Conservation (phyloP, 768 basidiomycete species). For the Mycena belliarum region DNA sequence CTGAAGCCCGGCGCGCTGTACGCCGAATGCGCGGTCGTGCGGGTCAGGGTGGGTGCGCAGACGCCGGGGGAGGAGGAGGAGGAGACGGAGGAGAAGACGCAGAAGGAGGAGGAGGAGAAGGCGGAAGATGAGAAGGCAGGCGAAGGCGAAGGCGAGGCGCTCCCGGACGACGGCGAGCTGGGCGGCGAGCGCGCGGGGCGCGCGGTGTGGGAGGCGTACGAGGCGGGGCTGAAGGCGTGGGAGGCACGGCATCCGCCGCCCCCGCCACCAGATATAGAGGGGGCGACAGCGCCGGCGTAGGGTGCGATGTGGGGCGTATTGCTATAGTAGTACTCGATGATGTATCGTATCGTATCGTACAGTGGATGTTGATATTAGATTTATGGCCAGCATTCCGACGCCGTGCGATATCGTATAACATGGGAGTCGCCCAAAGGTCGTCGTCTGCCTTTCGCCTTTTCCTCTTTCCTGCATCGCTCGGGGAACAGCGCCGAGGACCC, state of each 20-base stretch:
- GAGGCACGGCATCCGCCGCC: constrained; percentile 43
- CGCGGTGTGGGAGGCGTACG: constrained; percentile 77
- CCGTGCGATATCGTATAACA: no score
- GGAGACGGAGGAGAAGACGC: no score
- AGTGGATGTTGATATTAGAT: no score
- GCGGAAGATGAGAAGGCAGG: constrained; percentile 20
- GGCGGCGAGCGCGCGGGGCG: constrained; percentile 71
- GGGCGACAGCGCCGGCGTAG: no score
- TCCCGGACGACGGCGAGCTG: constrained; percentile 66
- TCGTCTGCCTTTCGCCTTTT: no score
- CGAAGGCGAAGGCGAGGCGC: constrained; percentile 31
- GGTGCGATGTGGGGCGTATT: no score
- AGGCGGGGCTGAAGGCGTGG: constrained; percentile 67
- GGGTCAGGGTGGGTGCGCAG: background rate
- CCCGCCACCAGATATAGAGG: background rate
- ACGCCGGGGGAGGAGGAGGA: background rate
- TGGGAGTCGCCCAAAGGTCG: no score
- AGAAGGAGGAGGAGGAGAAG: constrained; percentile 4
- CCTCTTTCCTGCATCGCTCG: no score
- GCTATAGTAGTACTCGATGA: no score
- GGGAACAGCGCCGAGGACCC: no score
- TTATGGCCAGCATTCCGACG: no score
- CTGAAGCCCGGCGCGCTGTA: constrained; percentile 80
- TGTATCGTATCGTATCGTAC: no score
- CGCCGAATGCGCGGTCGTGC: constrained; percentile 70